Base-by-base conservation (phyloP, 441 rosid genomes). In the Melastoma candidum region DNA sequence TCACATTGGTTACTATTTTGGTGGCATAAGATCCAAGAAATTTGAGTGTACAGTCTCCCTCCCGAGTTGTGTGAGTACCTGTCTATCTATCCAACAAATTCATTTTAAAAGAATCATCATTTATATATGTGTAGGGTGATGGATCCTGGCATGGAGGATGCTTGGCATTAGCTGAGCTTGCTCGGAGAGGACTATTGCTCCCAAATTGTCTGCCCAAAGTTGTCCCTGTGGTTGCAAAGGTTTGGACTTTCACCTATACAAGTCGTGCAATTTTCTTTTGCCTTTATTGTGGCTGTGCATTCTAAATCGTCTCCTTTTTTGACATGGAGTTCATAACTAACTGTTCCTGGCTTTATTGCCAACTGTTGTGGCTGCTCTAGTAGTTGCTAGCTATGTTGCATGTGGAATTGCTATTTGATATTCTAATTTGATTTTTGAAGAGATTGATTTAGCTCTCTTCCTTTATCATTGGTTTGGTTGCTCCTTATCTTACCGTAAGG, bases 81-180 rank as follows among this genome's bases (percentile, higher is more conserved):
- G 22, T 7, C 36, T 29, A 3, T 29, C 36, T 29, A 6, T 29
- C 36, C 36, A 29, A 29, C 5, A 29, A 29, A 29, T 29, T 29
- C 7, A 29, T 29, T 29, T 29, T 29, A 17, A 17, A 17, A 17
- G 22, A 17, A 17, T 17, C 27, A 12, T 32, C 11, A 51, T 12
- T 26, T 29, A 55, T 59, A 67, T 48, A 49, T 54, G 67, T 45
- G 61, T 73, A 92, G 98, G 95, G 97, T 65, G 98, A 92, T 78
- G 97, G 95, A 64, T 85, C 98, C 12, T 92, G 98, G 97, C 98
- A 88, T 77, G 98, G 98, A 36, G 97, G 94, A 65, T 92, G 98
- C 85, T 77, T 88, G 70, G 86, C 98, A 48, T 73, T 88, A 68
- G 98, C 98, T 59, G 95, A 92, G 73, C 72, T 92, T 63, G 90